Base-by-base conservation (phyloP, 1,284 basidiomycete genomes). In the Veloboletus limbatus region DNA sequence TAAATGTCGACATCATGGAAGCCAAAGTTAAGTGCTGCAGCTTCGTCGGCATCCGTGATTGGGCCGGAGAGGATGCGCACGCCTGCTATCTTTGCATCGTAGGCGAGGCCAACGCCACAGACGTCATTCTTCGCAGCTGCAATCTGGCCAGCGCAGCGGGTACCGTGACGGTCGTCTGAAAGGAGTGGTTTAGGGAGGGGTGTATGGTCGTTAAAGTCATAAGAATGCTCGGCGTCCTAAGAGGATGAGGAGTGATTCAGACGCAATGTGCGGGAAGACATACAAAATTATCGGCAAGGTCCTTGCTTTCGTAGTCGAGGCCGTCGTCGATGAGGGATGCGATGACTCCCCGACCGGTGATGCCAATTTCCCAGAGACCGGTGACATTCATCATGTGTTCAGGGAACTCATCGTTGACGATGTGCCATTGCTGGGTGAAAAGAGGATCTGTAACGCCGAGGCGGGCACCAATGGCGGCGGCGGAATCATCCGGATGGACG, bases 11-110 rank as follows among this genome's bases (percentile, higher is more conserved):
- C 49, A 91, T 92, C 85, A 59, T 98, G 88, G 66, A 86, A 99
- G 13, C 85, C 91, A 62, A 81, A 97, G 70, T 99, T 99, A 53
- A 99, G 81, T 5, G 96, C 86, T 1, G 92, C 85, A 1, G 97
- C 95, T 69, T 99, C 97, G 68, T 99, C 97, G n/a, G 91, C 85
- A 65, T 99, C 96, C 6, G 93, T 88, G 54, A 99, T 97, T n/a
- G 92, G 85, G 0, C 92, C 95, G 2, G 94, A 97, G 37, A 99
- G 81, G 56, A 99, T 99, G 41, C 97, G 88, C 27, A 99, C 78
- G 17, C 94, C 97, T 13, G 97, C 90, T 43, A 99, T 85, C 58
- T 92, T 88, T 37, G 95, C 86, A 7, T 88, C 74, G 64, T 97
- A 94, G 2, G 97, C 93, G 40, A 99, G 90, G 17, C 97, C 97